Evolutionary conservation across 495 filamentous ascomycete species (phyloP), one percentile per base, ranked within the genome.

Genomic region (Hyaloscypha bicolor): DNA sequence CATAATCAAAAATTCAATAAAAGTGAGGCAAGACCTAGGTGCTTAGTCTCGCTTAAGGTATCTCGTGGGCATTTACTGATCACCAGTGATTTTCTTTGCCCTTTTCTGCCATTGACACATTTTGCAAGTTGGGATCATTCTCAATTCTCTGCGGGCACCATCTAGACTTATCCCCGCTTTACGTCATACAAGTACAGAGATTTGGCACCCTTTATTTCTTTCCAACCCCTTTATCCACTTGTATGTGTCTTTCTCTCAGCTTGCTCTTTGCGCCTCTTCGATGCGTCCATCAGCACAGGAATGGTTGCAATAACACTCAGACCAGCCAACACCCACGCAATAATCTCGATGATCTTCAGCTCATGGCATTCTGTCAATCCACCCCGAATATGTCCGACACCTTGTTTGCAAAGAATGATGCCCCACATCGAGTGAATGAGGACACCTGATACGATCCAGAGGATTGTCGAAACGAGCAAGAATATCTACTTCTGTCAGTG

Each of bases 311-410:
- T 14, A 16, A 67, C 48, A 56, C 65, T 67, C 3, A 56, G 32
- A 11, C 9, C 65, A 9, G 57, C 65, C 19, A 67, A 31, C 2
- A 67, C 65, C 65, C 65, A 67, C 11, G 65, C 57, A 62, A 67
- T 67, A 30, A 67, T 67, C 58, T 67, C 65, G 30, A 67, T 67
- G 21, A 67, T 67, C 64, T 67, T 67, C 57, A 67, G 22, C 58
- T 67, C 65, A 48, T 67, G 65, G 25, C 65, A 67, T 45, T 67
- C 65, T 6, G 65, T 67, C 31, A 67, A 25, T 2, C 65, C 65
- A 29, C 58, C 65, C 19, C 48, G n/a, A 21, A 67, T 48, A 39
- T 56, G 4, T 11, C 65, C 65, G 4, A 67, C 51, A 9, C 65
- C 65, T 48, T 67, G 65, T 16, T 39, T 39, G 48, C 65, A 67